Conservation (phyloP, 495 filamentous ascomycete genomes). For the Penicillium cinerascens region DNA sequence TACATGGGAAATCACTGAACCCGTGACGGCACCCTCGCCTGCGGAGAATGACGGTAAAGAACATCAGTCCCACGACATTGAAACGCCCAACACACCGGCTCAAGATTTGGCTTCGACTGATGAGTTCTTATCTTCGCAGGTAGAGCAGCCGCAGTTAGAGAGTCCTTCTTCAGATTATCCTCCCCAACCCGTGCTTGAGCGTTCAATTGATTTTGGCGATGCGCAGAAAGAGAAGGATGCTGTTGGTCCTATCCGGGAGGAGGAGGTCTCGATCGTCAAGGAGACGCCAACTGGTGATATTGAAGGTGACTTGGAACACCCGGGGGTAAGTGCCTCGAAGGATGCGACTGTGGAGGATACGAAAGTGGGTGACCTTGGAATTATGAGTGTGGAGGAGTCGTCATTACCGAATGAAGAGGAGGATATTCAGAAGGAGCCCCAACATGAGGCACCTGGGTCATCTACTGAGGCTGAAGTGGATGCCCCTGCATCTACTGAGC, state of each 20-base stretch:
- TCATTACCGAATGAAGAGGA: conserved; percentile 14
- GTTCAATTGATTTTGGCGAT: conserved; percentile 17
- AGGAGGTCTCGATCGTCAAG: neutral
- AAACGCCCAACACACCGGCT: conserved; percentile 33
- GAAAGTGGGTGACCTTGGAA: conserved; percentile 1
- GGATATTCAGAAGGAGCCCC: conserved; percentile 5
- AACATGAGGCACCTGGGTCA: conserved; percentile 1
- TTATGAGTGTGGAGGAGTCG: neutral
- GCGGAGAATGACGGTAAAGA: conserved; percentile 50
- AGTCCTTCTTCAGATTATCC: conserved; percentile 35
- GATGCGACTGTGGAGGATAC: neutral
- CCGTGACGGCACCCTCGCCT: conserved; percentile 37
- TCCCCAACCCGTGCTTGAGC: conserved; percentile 36
- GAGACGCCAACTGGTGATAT: neutral
- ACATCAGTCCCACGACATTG: conserved; percentile 46
- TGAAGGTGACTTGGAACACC: neutral
- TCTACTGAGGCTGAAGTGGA: conserved; percentile 2
- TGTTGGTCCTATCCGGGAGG: neutral
- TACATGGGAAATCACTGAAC: conserved; percentile 22
- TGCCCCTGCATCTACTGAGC: conserved; percentile 1
- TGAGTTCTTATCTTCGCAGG: conserved; percentile 49
- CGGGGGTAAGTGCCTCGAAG: conserved; percentile 1
- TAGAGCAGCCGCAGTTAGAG: conserved; percentile 41
- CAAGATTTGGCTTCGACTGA: conserved; percentile 48
- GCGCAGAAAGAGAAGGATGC: neutral